Evolutionary conservation across 2,329 filamentous ascomycete species (phyloP), one percentile per base, ranked within the genome.

Genomic region (Nigrospora osmanthi): DNA sequence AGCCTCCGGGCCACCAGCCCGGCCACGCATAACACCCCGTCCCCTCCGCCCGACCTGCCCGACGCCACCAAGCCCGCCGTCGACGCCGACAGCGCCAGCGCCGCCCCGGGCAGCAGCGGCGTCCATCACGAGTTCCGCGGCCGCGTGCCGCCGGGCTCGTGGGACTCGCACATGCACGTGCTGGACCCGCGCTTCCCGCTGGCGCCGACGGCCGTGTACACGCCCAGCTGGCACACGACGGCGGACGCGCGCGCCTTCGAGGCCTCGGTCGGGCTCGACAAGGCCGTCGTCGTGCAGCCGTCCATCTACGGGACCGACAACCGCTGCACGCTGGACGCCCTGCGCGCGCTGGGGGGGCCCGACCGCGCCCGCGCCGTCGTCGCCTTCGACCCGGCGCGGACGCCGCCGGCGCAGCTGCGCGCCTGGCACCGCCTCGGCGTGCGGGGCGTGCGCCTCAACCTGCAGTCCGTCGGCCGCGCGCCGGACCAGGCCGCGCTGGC

Each of bases 101-200:
- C 2, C 23, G 23, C 23, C 23, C 19, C 19, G 19, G 19, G 19
- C 19, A n/a, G n/a, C n/a, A n/a, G n/a, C n/a, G 19, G 19, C 19
- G 6, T 6, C 19, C 19, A 23, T 6, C 23, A 30, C 9, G 38
- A 37, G 38, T 45, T 47, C 34, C 38, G 32, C 13, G 7, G 30
- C 17, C 49, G 48, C 31, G 65, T 72, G 44, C 71, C 73, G 4
- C 46, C 49, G 13, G 63, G 64, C 13, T 66, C 78, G 45, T 82
- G 78, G 78, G 78, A 81, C 55, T 75, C 71, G 42, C 79, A 83
- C 57, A 82, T 83, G 75, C 80, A 83, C 56, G 70, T 83, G 32
- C 67, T 81, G 40, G 75, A 80, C 43, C 76, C 75, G 0, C 57
- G 58, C 9, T 82, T 75, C 54, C 70, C 75, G 1, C 57, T 80